A percentile compares a stretch with the other conserved stretches of the same genome.
Conservation (phyloP, 2,329 filamentous ascomycete genomes). For the Dothistroma septosporum region DNA sequence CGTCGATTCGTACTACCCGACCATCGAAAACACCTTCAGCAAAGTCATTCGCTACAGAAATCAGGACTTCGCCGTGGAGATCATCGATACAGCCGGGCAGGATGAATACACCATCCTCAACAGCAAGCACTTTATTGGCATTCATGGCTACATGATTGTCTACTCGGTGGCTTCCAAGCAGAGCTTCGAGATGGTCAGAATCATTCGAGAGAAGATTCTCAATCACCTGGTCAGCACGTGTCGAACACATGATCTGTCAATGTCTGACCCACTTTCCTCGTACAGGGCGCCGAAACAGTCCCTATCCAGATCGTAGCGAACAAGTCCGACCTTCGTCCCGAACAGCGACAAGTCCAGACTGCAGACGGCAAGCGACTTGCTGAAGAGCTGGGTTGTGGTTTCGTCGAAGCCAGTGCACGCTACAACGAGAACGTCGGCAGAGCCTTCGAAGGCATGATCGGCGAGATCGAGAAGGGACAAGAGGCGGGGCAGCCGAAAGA, state of each 20-base stretch:
- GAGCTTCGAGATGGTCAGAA: slow-evolving; percentile 95
- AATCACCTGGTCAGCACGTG: slow-evolving; percentile 74
- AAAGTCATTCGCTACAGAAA: slow-evolving; percentile 90
- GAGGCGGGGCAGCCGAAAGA: slow-evolving; percentile 84
- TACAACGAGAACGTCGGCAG: slow-evolving; percentile 92
- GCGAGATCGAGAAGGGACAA: slow-evolving; percentile 80
- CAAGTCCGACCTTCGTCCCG: slow-evolving; percentile 88
- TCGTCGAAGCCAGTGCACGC: slow-evolving; percentile 89
- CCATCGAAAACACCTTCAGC: slow-evolving; percentile 98
- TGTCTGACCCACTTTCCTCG: not conserved
- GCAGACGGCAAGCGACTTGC: slow-evolving; percentile 82
- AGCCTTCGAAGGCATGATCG: slow-evolving; percentile 91
- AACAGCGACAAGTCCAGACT: slow-evolving; percentile 83
- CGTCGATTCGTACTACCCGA: slow-evolving; percentile 98
- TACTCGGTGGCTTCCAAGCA: slow-evolving; percentile 94
- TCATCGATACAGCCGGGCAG: slow-evolving; percentile 94
- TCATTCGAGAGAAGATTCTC: slow-evolving; percentile 94
- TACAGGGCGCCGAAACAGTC: slow-evolving; percentile 81
- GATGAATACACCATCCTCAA: slow-evolving; percentile 99
- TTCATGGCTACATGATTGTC: slow-evolving; percentile 97
- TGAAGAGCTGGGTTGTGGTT: slow-evolving; percentile 84
- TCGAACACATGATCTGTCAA: not conserved
- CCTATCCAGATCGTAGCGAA: slow-evolving; percentile 95
- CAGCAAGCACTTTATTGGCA: slow-evolving; percentile 98
- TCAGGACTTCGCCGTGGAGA: slow-evolving; percentile 92